Base-by-base conservation (phyloP, 768 basidiomycete genomes). In the Naematelia aurantialba region DNA sequence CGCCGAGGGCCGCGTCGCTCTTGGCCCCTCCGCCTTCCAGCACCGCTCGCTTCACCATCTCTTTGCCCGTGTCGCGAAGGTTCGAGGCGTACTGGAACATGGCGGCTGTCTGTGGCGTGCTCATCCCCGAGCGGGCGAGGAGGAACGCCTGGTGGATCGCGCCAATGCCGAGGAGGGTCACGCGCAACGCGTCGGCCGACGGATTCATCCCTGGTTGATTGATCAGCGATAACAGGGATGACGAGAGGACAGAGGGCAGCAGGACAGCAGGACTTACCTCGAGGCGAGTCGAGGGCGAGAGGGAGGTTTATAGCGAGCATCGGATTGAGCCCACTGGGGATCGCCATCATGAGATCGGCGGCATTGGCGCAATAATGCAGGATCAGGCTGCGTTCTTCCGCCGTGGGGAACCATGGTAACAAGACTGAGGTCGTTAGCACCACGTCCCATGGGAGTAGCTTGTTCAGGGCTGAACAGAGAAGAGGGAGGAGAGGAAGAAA, bases 341-440 rank as follows among this genome's bases (percentile, higher is more conserved):
- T 70, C 64, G 77, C 78, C 81, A 83, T 80, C 74, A 81, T 79
- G 56, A 81, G 75, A 66, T 79, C 79, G 59, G 81, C 78, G 45
- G 79, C 78, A 72, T 78, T 80, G 75, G 80, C 78, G 69, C 78
- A 81, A 76, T 74, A 77, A 56, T 77, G 76, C 14, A 77, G 56
- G 47, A 77, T 77, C 1, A 77, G 58, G 50, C 70, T 68, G 25
- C 76, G 51, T 52, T 74, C 72, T 52, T 75, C 70, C 8, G 68
- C 56, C 1, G 76, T 75, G 5, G 73, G 73, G 64, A 77, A 77
- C 76, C 76, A 77, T 4, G 76, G 76, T 13, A 75, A 54, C 10
- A 75, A 62, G 66, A 72, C 73, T 75, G 14, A 24, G 19, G 10
- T 49, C 11, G 47, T 58, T 51, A 58, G 61, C 45, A 17, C 14